phyloP scores from a whole-genome alignment of 2,329 filamentous ascomycete genomes.

The Purpureocillium takamizusanense region DNA sequence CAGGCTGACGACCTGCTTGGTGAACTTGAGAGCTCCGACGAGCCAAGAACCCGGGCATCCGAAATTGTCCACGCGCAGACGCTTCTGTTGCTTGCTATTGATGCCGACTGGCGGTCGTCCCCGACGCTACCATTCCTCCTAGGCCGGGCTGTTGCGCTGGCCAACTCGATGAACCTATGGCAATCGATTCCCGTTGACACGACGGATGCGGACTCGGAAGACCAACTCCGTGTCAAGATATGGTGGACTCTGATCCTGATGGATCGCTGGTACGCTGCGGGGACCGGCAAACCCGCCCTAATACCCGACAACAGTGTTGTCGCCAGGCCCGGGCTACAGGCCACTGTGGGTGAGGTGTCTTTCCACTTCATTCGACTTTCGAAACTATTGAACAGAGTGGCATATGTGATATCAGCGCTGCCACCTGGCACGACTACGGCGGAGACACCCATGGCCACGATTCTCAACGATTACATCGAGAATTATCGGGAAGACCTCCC shows the following conservation, averaged over 20 bases:
- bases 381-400: slow-evolving; percentile 39
- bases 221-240: slow-evolving; percentile 51
- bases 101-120: slow-evolving; percentile 46
- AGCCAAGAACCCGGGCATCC: slow-evolving; percentile 25
- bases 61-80: slow-evolving; percentile 57
- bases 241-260: slow-evolving; percentile 68
- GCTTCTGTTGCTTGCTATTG: slow-evolving; percentile 56
- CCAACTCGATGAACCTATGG: slow-evolving; percentile 55
- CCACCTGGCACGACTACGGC: slow-evolving; percentile 24
- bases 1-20: slow-evolving; percentile 37
- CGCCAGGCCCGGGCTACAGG: slow-evolving; percentile 48
- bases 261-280: slow-evolving; percentile 66
- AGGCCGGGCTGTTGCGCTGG: slow-evolving; percentile 56
- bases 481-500: slow-evolving; percentile 58
- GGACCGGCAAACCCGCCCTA: slow-evolving; percentile 51
- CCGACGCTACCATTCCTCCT: slow-evolving; percentile 42
- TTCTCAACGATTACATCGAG: slow-evolving; percentile 36
- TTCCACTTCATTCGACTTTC: slow-evolving; percentile 57
- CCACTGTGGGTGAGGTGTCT: slow-evolving; percentile 51
- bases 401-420: slow-evolving; percentile 26
- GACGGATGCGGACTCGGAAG: slow-evolving; percentile 48
- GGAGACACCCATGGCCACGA: slow-evolving; percentile 22
- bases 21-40: slow-evolving; percentile 39
- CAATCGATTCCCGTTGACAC: slow-evolving; percentile 29
- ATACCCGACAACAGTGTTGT: slow-evolving; percentile 56